Conservation (phyloP, 2,329 filamentous ascomycete species). For the Aspergillus sp. region DNA sequence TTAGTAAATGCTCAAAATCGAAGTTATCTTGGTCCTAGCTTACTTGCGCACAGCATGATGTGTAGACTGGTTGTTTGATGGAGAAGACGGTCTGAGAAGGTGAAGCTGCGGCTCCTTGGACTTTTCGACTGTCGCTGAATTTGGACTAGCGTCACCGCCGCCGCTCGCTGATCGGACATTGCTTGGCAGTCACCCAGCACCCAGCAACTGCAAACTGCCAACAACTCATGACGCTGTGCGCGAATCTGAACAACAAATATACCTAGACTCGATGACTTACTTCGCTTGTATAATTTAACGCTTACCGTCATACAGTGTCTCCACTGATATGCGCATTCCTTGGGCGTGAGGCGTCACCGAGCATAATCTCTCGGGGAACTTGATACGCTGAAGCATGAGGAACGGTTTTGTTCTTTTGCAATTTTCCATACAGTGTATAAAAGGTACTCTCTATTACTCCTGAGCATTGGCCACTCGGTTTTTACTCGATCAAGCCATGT, state of each 20-base stretch:
- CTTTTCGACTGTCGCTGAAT: slow-evolving; percentile 35
- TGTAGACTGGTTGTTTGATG: slow-evolving; percentile 22
- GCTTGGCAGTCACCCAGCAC: slow-evolving; percentile 18
- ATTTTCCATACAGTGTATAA: not conserved
- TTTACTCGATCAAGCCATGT: slow-evolving; percentile 28
- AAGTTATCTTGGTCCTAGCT: slow-evolving; percentile 32
- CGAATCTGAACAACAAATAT: not conserved
- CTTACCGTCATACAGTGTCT: not conserved
- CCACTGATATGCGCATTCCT: not conserved
- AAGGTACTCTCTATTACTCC: not conserved
- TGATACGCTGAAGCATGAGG: slow-evolving; percentile 3
- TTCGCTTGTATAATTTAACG: not conserved
- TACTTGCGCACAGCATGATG: slow-evolving; percentile 65
- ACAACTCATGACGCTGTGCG: not conserved
- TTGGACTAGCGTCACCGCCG: slow-evolving; percentile 32
- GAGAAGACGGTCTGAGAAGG: slow-evolving; percentile 25
- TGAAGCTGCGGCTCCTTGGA: slow-evolving; percentile 36
- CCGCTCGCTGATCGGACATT: slow-evolving; percentile 19
- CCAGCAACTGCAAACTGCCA: not conserved
- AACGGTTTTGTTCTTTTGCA: not conserved
- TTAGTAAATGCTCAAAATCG: slow-evolving; percentile 17
- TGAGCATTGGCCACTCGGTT: not conserved
- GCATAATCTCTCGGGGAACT: not conserved
- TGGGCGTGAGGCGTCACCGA: not conserved
- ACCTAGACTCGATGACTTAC: not conserved